Evolutionary conservation across 176 grass and related monocot genomes (phyloP).

Genomic region (Ananas comosus): DNA sequence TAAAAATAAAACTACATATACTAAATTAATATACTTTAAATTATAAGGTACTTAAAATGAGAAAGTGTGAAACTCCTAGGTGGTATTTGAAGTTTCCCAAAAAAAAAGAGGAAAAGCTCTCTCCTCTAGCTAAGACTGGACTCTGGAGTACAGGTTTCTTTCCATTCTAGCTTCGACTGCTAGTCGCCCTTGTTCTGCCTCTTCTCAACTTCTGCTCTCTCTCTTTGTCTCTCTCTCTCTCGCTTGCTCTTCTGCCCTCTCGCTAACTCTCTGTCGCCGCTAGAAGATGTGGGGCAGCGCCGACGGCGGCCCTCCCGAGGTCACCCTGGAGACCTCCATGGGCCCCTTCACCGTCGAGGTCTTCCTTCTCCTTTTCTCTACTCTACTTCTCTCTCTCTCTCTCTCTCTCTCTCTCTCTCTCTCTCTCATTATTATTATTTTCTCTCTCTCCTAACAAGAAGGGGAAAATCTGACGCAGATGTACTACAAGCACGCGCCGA

Average conservation of each 20-base stretch:
- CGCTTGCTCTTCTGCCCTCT: neutral
- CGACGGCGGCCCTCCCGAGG: slow-evolving; percentile 62
- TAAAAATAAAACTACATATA: no score
- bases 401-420: neutral
- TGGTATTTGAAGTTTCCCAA: no score
- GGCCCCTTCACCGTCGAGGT: slow-evolving; percentile 79
- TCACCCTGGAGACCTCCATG: slow-evolving; percentile 88
- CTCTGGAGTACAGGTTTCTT: no score
- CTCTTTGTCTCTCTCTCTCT: neutral
- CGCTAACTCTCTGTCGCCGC: neutral
- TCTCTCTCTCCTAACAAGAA: neutral
- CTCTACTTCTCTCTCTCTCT: slow-evolving; percentile 2
- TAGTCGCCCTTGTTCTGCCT: no score
- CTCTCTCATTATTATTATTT: neutral
- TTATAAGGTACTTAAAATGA: no score
- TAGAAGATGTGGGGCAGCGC: slow-evolving; percentile 42
- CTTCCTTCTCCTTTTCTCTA: neutral
- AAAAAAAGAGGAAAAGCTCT: no score
- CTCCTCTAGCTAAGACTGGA: no score
- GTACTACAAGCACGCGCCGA: slow-evolving; percentile 96
- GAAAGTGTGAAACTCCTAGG: no score
- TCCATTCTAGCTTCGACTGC: no score
- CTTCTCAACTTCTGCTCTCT: neutral
- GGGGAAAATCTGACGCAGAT: slow-evolving; percentile 30
- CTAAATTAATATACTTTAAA: no score